phyloP scores from a whole-genome alignment of 306 rosid genomes.

The Prunus armeniaca region DNA sequence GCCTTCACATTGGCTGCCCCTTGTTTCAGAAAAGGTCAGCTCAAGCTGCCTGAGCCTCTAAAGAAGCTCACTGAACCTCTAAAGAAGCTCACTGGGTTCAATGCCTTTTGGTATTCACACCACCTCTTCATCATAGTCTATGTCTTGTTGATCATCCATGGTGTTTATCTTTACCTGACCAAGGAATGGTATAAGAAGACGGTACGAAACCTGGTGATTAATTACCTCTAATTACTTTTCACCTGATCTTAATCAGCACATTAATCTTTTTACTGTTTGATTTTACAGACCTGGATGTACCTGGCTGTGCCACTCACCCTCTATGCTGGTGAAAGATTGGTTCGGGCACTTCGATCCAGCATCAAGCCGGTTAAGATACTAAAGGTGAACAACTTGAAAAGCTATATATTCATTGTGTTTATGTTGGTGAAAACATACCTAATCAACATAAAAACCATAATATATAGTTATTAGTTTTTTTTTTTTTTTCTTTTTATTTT shows the following conservation, averaged over 20 bases:
- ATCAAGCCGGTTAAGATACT: slow-evolving; percentile 15
- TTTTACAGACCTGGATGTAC: slow-evolving; percentile 19
- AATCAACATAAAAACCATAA: not conserved
- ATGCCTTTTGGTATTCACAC: slow-evolving; percentile 74
- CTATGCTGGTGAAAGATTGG: slow-evolving; percentile 16
- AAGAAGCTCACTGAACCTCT: slow-evolving; percentile 46
- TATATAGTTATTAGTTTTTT: no score
- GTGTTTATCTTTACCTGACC: slow-evolving; percentile 47
- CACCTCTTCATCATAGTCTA: slow-evolving; percentile 67
- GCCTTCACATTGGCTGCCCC: slow-evolving; percentile 61
- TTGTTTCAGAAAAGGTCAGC: slow-evolving; percentile 54
- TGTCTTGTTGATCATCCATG: slow-evolving; percentile 51
- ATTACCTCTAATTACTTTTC: not conserved
- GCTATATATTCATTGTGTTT: no score
- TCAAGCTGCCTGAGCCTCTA: slow-evolving; percentile 44
- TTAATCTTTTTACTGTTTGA: not conserved
- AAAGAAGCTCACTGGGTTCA: slow-evolving; percentile 57
- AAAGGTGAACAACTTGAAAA: not conserved
- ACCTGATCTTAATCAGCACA: not conserved
- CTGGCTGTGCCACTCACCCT: slow-evolving; percentile 15
- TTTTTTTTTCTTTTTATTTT: not conserved
- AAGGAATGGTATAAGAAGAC: slow-evolving; percentile 65
- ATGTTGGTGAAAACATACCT: not conserved
- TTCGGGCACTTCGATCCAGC: slow-evolving; percentile 7
- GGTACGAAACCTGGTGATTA: slow-evolving; percentile 34